These are phyloP conservation scores for Aphanomyces astaci DNA, from an alignment of 352 stramenopile genomes.

Conservation along the genomic window DNA sequence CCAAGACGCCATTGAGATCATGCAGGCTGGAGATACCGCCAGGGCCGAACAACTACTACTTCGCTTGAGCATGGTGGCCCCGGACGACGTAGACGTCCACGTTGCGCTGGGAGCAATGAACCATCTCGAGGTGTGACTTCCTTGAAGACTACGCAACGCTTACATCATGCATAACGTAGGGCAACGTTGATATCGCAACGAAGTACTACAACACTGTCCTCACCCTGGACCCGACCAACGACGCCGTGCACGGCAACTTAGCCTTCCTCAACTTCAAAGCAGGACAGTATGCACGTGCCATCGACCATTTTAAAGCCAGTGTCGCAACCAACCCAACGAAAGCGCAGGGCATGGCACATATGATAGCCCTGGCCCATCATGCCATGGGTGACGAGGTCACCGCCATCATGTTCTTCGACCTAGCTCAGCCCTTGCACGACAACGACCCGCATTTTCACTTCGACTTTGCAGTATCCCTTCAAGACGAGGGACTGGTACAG, in stretches of 20 bases:
- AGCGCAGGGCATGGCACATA: conserved; percentile 22
- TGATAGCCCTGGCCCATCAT: conserved; percentile 37
- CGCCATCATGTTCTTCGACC: conserved; percentile 32
- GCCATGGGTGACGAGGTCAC: conserved; percentile 26
- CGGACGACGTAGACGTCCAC: conserved; percentile 24
- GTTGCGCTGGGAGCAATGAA: conserved; percentile 32
- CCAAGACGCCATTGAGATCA: not conserved
- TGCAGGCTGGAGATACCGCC: not conserved
- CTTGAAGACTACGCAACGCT: not conserved
- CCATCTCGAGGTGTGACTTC: conserved; percentile 24
- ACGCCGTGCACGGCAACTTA: conserved; percentile 24
- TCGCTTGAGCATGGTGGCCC: not conserved
- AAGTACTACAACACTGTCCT: conserved; percentile 25
- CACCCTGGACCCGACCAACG: conserved; percentile 6
- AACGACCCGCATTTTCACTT: conserved; percentile 38
- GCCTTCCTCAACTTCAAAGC: conserved; percentile 30
- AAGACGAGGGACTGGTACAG: conserved; percentile 38
- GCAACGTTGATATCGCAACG: conserved; percentile 28
- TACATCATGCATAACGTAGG: conserved; percentile 5
- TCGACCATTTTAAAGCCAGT: conserved; percentile 23
- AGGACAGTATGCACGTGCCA: not conserved
- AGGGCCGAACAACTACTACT: not conserved
- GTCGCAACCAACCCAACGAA: conserved; percentile 22
- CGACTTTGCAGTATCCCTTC: conserved; percentile 44
- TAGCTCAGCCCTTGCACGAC: conserved; percentile 6